Evolutionary conservation across 805 yeast species (phyloP), one percentile per base, ranked within the genome.

Genomic region (Nakazawaea pomicola): DNA sequence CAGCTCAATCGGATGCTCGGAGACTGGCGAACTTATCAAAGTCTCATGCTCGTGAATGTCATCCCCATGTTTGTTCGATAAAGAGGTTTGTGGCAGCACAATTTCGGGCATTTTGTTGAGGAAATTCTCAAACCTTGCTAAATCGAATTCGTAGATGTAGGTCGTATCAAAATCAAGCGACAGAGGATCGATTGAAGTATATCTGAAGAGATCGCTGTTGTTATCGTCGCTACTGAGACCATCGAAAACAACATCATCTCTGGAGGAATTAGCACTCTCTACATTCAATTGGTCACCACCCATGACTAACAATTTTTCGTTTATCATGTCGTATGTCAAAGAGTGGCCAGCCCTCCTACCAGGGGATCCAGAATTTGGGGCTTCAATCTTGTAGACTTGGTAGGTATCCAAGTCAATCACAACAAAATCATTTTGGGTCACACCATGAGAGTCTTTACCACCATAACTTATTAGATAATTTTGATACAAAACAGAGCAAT

Each of bases 321-420:
- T 76, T 19, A 70, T 74, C 36, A 81, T 67, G 42, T 84, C 60
- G 40, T 77, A 81, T 1, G 97, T 80, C 62, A 91, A 65, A 6
- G 95, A 78, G 61, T 93, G 99, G 8, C 98, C 98, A 47, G 91
- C 85, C 51, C 97, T 76, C 11, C 93, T 78, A 33, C 90, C 85
- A 1, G 96, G 95, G 29, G 71, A 67, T 31, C 64, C 61, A 7
- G 57, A 71, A 50, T 60, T 72, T 58, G 64, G 60, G 31, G 66
- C 65, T 51, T 65, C 68, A 2, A 66, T 54, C 28, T 59, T 58
- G 54, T 76, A 80, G 93, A 96, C 89, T 36, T 77, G 76, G 36
- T 74, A 69, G 17, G 84, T 73, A 39, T 76, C 70, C 50, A 93
- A 67, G 56, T 88, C 88, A 50, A 93, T 75, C n/a, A 89, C 80